Base-by-base conservation (phyloP, 2,329 filamentous ascomycete species). In the Colletotrichum chrysophilum region DNA sequence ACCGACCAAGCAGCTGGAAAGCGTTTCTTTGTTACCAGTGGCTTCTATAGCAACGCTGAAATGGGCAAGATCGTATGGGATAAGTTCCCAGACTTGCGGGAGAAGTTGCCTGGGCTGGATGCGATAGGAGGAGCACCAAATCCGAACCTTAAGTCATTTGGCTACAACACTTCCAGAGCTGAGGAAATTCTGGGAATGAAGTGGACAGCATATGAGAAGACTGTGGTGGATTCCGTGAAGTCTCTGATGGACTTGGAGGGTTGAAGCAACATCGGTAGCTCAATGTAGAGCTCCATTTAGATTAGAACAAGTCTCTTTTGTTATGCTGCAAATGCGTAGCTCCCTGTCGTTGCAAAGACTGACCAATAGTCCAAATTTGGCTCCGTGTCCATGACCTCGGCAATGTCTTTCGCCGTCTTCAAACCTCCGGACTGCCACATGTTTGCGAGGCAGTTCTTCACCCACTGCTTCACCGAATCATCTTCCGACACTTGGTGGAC, bases 171-270 rank as follows among this genome's bases (percentile, higher is more conserved):
- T 84, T 86, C 77, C 16, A 38, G 65, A 12, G 85, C 88, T 77
- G 89, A 88, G 77, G 84, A 83, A 76, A 81, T 89, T 6, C 78
- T 90, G 48, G 88, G 88, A 7, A 78, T 89, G 66, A 84, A 88
- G 76, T 90, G 86, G 79, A 87, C 80, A 75, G 81, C 79, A 1
- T 81, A 90, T 26, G 87, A 90, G 78, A 82, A 89, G 75, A 85
- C 82, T 12, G 86, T 90, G 52, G 82, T 87, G 14, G 89, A 91
- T 79, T 72, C 73, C 6, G 69, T 78, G n/a, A 58, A 58, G 38
- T 74, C 71, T 8, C 24, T 75, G 5, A 28, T 10, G 8, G 56
- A 43, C 18, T 66, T 74, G 36, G 1, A 32, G 18, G 61, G 28
- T 34, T 75, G 43, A 58, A 24, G 2, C 13, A 55, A 7, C 14